Conservation (phyloP, 2,329 filamentous ascomycete species). For the Ceratocystis eucalypticola region DNA sequence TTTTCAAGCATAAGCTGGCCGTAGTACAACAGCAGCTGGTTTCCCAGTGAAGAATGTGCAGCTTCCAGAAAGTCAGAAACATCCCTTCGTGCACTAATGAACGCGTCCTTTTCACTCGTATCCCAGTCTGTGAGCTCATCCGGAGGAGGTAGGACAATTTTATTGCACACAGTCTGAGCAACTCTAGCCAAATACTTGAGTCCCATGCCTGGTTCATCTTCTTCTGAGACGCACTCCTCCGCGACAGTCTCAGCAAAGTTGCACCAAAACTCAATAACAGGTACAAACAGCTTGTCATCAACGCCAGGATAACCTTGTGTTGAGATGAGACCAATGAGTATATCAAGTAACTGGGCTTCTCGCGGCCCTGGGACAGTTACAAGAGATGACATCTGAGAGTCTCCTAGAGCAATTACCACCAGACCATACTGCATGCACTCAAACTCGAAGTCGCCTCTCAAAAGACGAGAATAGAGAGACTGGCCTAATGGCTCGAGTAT, state of each 20-base stretch:
- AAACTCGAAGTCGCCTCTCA: slow-evolving; percentile 48
- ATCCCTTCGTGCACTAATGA: slow-evolving; percentile 62
- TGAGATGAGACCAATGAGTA: slow-evolving; percentile 51
- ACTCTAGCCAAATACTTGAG: slow-evolving; percentile 29
- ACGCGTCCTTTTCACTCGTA: slow-evolving; percentile 51
- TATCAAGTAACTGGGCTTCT: slow-evolving; percentile 40
- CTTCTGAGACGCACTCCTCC: slow-evolving; percentile 41
- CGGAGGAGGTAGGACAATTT: slow-evolving; percentile 52
- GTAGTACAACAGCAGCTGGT: slow-evolving; percentile 43
- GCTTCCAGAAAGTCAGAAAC: slow-evolving; percentile 66
- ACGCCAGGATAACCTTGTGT: slow-evolving; percentile 53
- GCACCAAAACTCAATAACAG: slow-evolving; percentile 69
- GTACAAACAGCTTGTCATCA: slow-evolving; percentile 62
- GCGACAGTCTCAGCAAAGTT: slow-evolving; percentile 57
- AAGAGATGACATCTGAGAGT: slow-evolving; percentile 48
- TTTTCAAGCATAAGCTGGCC: slow-evolving; percentile 38
- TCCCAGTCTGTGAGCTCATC: slow-evolving; percentile 53
- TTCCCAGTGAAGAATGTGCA: slow-evolving; percentile 49
- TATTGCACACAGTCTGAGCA: slow-evolving; percentile 52
- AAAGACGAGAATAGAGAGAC: slow-evolving; percentile 39
- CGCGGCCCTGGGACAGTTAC: slow-evolving; percentile 39
- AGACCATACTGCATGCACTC: slow-evolving; percentile 52
- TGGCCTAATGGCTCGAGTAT: slow-evolving; percentile 48
- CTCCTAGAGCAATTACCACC: slow-evolving; percentile 54
- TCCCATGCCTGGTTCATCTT: slow-evolving; percentile 28